phyloP scores from a whole-genome alignment of 306 rosid species.

The Clitoria ternatea region DNA sequence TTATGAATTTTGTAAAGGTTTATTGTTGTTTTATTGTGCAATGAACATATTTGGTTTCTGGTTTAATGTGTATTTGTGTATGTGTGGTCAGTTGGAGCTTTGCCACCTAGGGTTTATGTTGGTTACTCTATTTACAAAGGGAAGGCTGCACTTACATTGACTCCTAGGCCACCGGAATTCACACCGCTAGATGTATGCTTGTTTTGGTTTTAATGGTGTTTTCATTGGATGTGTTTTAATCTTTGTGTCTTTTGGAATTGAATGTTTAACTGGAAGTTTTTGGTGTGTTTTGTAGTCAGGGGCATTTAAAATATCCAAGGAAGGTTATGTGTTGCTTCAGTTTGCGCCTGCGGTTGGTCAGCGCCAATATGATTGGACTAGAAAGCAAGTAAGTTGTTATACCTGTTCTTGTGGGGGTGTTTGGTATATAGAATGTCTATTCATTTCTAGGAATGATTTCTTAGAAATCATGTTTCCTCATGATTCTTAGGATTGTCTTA shows the following conservation, averaged over 20 bases:
- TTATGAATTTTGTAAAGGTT: neutral
- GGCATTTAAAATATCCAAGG: conserved; percentile 79
- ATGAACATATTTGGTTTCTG: conserved; percentile 10
- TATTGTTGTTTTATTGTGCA: conserved; percentile 7
- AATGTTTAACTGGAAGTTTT: conserved; percentile 12
- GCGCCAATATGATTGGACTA: conserved; percentile 81
- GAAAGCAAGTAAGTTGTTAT: conserved; percentile 66
- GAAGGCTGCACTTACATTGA: conserved; percentile 82
- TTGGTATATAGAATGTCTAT: too few species aligned
- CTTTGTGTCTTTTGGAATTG: neutral
- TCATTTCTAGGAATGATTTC: too few species aligned
- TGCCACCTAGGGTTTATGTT: conserved; percentile 74
- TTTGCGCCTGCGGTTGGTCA: conserved; percentile 79
- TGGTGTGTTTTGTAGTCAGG: conserved; percentile 59
- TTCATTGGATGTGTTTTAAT: neutral
- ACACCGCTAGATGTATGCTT: conserved; percentile 59
- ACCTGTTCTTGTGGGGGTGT: conserved; percentile 5
- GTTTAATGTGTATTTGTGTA: conserved; percentile 22
- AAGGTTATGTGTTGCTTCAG: conserved; percentile 87
- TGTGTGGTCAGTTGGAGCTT: conserved; percentile 44
- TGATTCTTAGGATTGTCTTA: too few species aligned
- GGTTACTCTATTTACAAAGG: conserved; percentile 95
- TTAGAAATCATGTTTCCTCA: too few species aligned
- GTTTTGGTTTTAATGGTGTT: neutral
- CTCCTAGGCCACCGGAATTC: conserved; percentile 85